Evolutionary conservation across 306 rosid genomes (phyloP).

Genomic region (Corylus americana): DNA sequence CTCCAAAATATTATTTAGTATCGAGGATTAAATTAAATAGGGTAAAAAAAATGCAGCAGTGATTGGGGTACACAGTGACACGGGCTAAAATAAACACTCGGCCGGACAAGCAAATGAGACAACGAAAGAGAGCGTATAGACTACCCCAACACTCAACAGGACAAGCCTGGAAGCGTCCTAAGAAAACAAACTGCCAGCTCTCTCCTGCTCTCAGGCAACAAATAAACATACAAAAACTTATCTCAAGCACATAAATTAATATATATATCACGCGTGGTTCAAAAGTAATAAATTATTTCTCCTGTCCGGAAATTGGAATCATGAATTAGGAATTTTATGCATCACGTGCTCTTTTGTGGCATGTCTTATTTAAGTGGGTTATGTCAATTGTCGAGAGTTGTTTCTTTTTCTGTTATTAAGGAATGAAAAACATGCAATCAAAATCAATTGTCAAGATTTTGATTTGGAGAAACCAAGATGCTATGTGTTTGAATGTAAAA

Average conservation of each 20-base stretch:
- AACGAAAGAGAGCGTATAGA: background rate
- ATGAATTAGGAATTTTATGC: background rate
- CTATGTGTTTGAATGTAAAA: background rate
- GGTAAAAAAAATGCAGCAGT: background rate
- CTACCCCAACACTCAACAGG: background rate
- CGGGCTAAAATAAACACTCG: background rate
- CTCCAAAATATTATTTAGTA: too few species aligned
- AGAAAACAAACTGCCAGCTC: background rate
- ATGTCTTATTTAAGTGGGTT: background rate
- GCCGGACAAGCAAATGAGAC: constrained; percentile 6
- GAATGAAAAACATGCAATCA: background rate
- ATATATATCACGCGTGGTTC: background rate
- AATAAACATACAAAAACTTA: background rate
- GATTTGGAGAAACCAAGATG: too few species aligned
- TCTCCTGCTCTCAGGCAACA: background rate
- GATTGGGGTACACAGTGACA: background rate
- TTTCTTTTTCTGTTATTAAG: background rate
- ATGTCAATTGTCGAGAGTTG: background rate
- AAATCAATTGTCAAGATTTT: too few species aligned
- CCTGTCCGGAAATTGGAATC: background rate
- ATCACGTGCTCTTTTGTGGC: background rate
- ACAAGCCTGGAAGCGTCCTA: constrained; percentile 1
- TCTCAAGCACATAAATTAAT: background rate
- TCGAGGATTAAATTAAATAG: background rate
- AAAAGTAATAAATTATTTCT: background rate